Percentiles rank a stretch among this genome's conserved stretches.
Evolutionary conservation across 306 rosid species (phyloP).

Genomic region (Lagenaria siceraria): DNA sequence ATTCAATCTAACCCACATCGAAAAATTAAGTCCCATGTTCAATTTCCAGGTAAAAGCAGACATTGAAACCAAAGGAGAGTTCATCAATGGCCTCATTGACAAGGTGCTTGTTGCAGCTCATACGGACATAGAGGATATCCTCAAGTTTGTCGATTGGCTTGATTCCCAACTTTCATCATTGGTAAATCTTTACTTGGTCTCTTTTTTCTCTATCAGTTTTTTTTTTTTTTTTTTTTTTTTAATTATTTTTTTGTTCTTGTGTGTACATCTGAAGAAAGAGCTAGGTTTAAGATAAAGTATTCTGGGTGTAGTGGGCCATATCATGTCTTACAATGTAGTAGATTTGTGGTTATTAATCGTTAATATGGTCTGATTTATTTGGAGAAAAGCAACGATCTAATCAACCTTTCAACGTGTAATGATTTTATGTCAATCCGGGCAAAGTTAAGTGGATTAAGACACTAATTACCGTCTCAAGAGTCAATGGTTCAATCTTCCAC

Average conservation of each 20-base stretch:
- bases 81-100: constrained; percentile 62
- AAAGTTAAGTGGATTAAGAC: too few relatives aligned
- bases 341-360: not conserved
- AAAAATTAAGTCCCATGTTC: not conserved
- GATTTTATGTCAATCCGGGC: too few relatives aligned
- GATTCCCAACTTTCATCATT: constrained; percentile 68
- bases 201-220: not conserved
- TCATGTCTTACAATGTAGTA: not conserved
- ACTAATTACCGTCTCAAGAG: too few relatives aligned
- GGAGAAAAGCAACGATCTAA: not conserved
- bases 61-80: constrained; percentile 82
- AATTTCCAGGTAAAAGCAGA: constrained; percentile 65
- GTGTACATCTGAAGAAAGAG: not conserved
- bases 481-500: too few relatives aligned
- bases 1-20: not conserved
- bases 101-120: constrained; percentile 59
- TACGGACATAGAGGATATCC: constrained; percentile 62
- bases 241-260: not conserved
- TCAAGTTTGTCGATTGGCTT: constrained; percentile 84
- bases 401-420: not conserved
- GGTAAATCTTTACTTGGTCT: constrained; percentile 32
- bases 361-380: not conserved
- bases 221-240: not conserved
- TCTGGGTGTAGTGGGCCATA: constrained; percentile 5
- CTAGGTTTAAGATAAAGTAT: not conserved